These are phyloP conservation scores for Waltiozyma sp. DNA, from an alignment of 1,139 yeast genomes.

Conservation along the genomic window DNA sequence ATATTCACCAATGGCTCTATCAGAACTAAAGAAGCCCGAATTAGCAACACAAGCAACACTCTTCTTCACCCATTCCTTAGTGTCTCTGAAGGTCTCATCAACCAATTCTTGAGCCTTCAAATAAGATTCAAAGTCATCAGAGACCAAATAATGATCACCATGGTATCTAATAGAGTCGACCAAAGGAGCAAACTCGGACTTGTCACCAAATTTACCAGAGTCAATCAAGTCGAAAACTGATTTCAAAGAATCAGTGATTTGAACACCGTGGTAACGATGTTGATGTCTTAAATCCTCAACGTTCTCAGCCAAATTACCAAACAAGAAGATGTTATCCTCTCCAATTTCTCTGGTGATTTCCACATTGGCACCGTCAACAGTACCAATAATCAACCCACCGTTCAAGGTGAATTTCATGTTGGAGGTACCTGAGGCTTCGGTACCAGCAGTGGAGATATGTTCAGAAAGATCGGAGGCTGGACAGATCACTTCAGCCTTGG, in stretches of 20 bases:
- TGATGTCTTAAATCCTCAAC: slow-evolving; percentile 78
- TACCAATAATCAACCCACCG: slow-evolving; percentile 90
- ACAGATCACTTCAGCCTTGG: slow-evolving; percentile 82
- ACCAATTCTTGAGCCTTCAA: slow-evolving; percentile 69
- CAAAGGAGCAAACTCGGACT: slow-evolving; percentile 56
- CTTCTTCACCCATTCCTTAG: slow-evolving; percentile 66
- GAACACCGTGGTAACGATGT: slow-evolving; percentile 47
- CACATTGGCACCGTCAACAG: slow-evolving; percentile 95
- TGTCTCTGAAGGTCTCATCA: slow-evolving; percentile 60
- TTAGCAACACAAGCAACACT: slow-evolving; percentile 75
- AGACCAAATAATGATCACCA: slow-evolving; percentile 80
- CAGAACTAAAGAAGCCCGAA: slow-evolving; percentile 89
- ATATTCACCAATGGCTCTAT: slow-evolving; percentile 84
- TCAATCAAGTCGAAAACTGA: slow-evolving; percentile 63
- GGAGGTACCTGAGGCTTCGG: slow-evolving; percentile 94
- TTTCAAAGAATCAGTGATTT: slow-evolving; percentile 40
- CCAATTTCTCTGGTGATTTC: slow-evolving; percentile 92
- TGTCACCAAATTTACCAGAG: slow-evolving; percentile 60
- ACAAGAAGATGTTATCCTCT: slow-evolving; percentile 83
- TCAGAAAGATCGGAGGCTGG: slow-evolving; percentile 90
- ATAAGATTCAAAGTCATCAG: slow-evolving; percentile 82
- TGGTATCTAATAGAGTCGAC: slow-evolving; percentile 58
- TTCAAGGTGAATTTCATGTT: slow-evolving; percentile 92
- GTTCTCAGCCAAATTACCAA: slow-evolving; percentile 82
- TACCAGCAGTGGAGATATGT: slow-evolving; percentile 97